Evolutionary conservation across 441 rosid genomes (phyloP), one percentile per base, ranked within the genome.

Genomic region (Kokia cookei): DNA sequence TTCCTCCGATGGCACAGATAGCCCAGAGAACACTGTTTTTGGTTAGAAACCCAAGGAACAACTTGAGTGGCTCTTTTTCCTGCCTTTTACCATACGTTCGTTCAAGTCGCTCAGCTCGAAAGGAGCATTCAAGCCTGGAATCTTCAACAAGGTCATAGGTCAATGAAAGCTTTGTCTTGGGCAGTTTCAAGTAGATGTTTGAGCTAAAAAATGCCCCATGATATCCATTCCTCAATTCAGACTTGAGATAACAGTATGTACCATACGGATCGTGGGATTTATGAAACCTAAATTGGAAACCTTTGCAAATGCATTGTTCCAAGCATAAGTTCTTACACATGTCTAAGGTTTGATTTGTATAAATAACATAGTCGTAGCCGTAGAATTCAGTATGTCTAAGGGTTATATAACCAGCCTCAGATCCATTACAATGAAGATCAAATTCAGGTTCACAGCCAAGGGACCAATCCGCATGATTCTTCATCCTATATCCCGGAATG

Each of bases 1-100:
- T 78, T 69, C 54, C 71, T 65, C 90, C 90, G 80, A 66, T 83
- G 64, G 2, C 65, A 73, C 29, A 2, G 12, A 63, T 60, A 50
- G 75, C 61, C 81, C 75, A 61, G 14, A 76, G 54, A 13, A 73
- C 7, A n/a, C 72, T 43, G 19, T 45, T 69, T 50, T 54, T 15
- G 4, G 65, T 32, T 15, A 61, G 43, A 61, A 61, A 61, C 69
- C n/a, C 7, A 65, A 65, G 51, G 53, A 43, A 47, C 9, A 42
- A 19, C 29, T 42, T 65, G 15, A 65, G 3, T 6, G 75, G 9
- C 6, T 45, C 68, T 45, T 42, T 81, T 42, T 43, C 51, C 8
- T 29, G 40, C 4, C 27, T 17, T 69, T 40, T 35, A 19, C 5
- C 7, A 27, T 81, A 79, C 2, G 9, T 62, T 40, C 81, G 74